Conservation (phyloP, 225 moss, liverwort and hornwort genomes). For the Bryoerythrophyllum caledonicum region DNA sequence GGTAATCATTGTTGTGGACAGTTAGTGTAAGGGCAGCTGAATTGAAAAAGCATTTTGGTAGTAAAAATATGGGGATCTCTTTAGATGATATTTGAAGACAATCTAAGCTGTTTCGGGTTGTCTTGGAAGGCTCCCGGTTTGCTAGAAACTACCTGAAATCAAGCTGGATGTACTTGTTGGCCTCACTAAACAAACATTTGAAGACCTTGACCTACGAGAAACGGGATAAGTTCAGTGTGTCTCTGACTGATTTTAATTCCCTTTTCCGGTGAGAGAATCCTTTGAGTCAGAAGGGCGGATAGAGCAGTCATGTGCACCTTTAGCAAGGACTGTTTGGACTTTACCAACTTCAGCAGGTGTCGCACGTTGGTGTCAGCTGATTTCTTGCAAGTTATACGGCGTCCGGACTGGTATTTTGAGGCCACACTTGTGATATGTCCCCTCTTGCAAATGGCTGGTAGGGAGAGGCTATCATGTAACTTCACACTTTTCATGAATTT, state of each 20-base stretch:
- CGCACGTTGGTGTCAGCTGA: slow-evolving; percentile 36
- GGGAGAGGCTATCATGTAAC: neutral
- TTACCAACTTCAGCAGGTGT: slow-evolving; percentile 34
- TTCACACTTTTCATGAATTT: neutral
- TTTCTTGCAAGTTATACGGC: slow-evolving; percentile 4
- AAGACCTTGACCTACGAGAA: slow-evolving; percentile 7
- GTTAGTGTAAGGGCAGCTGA: too few species aligned
- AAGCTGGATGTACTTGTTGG: slow-evolving; percentile 24
- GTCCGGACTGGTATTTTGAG: neutral
- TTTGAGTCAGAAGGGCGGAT: slow-evolving; percentile 8
- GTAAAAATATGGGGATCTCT: too few species aligned
- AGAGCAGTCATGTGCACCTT: slow-evolving; percentile 35
- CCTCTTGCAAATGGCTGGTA: neutral
- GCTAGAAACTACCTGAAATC: slow-evolving; percentile 25
- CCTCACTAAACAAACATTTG: neutral
- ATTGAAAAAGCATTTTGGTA: too few species aligned
- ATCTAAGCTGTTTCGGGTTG: too few species aligned
- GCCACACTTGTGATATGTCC: neutral
- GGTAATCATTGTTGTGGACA: too few species aligned
- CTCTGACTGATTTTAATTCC: slow-evolving; percentile 10
- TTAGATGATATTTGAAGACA: too few species aligned
- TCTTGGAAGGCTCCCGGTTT: too few species aligned
- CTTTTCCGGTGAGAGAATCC: neutral
- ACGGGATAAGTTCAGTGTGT: neutral
- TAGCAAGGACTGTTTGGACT: slow-evolving; percentile 30